A percentile compares a stretch with the other conserved stretches of the same genome.
Evolutionary conservation across 164 flowering plant genomes (phyloP).

Genomic region (Vitis riparia): DNA sequence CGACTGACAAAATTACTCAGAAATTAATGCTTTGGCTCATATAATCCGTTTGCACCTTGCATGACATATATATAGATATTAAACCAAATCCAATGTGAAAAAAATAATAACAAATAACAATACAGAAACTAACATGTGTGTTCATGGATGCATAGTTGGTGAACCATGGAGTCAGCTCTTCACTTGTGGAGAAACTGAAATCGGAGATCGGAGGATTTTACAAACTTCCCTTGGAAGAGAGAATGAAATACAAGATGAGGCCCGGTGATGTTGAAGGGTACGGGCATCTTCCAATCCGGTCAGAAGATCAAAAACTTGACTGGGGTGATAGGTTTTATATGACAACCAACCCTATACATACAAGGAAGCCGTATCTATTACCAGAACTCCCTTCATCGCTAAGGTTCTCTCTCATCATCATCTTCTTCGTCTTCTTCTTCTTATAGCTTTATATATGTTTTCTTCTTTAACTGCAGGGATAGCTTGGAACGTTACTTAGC

Average conservation of each 20-base stretch:
- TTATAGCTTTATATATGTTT: slow-evolving; percentile 3
- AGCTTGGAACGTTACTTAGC: too few species aligned
- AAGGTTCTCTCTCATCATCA: slow-evolving; percentile 10
- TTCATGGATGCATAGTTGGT: slow-evolving; percentile 24
- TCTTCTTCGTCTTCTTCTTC: not conserved
- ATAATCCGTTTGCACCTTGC: too few species aligned
- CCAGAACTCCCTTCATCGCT: slow-evolving; percentile 35
- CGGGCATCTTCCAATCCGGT: slow-evolving; percentile 23
- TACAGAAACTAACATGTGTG: not conserved
- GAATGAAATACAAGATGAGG: slow-evolving; percentile 24
- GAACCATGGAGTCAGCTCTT: slow-evolving; percentile 39
- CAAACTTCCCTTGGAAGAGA: slow-evolving; percentile 41
- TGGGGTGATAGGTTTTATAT: slow-evolving; percentile 23
- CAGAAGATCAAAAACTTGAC: slow-evolving; percentile 19
- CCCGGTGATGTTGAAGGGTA: slow-evolving; percentile 43
- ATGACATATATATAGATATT: too few species aligned
- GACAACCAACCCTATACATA: slow-evolving; percentile 16
- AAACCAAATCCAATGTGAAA: too few species aligned
- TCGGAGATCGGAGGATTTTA: slow-evolving; percentile 29
- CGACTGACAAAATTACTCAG: too few species aligned
- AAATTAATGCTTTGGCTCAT: too few species aligned
- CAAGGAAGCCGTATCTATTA: slow-evolving; percentile 25
- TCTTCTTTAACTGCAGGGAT: too few species aligned
- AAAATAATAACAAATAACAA: not conserved
- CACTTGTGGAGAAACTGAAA: slow-evolving; percentile 32